Conservation (phyloP, 306 rosid species). For the Lathyrus sativus region DNA sequence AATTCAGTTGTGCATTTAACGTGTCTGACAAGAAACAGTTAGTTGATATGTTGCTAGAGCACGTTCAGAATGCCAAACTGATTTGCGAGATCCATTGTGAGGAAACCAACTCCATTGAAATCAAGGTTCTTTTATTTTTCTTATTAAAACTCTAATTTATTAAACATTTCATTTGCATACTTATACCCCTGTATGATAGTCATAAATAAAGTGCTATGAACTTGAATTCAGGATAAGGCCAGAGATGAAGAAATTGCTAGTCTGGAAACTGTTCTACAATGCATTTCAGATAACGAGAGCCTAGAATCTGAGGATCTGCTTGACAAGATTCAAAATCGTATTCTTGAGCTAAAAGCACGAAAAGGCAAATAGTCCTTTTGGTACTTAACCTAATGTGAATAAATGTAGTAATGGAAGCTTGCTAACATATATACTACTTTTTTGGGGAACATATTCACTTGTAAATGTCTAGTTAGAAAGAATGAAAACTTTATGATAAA, state of each 20-base stretch:
- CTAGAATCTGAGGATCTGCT: constrained; percentile 40
- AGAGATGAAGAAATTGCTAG: constrained; percentile 44
- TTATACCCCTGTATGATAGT: neutral
- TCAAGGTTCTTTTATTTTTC: constrained; percentile 39
- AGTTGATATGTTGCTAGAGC: constrained; percentile 39
- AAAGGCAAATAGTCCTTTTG: constrained; percentile 18
- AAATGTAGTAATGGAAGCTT: neutral
- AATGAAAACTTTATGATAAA: neutral
- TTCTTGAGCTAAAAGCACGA: constrained; percentile 31
- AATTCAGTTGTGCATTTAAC: constrained; percentile 8
- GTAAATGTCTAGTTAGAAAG: neutral
- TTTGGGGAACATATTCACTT: no score
- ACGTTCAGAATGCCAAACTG: constrained; percentile 35
- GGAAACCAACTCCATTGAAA: constrained; percentile 30
- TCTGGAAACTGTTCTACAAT: constrained; percentile 39
- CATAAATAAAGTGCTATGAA: constrained; percentile 9
- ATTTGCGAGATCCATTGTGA: constrained; percentile 12
- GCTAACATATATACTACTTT: neutral
- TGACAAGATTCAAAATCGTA: constrained; percentile 34
- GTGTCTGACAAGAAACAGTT: constrained; percentile 39
- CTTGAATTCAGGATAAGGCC: constrained; percentile 45
- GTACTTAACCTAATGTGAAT: neutral
- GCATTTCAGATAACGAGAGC: constrained; percentile 44
- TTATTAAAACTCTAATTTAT: neutral
- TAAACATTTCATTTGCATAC: constrained; percentile 6